phyloP scores from a whole-genome alignment of 768 basidiomycete genomes.

The Lactarius trivialis region DNA sequence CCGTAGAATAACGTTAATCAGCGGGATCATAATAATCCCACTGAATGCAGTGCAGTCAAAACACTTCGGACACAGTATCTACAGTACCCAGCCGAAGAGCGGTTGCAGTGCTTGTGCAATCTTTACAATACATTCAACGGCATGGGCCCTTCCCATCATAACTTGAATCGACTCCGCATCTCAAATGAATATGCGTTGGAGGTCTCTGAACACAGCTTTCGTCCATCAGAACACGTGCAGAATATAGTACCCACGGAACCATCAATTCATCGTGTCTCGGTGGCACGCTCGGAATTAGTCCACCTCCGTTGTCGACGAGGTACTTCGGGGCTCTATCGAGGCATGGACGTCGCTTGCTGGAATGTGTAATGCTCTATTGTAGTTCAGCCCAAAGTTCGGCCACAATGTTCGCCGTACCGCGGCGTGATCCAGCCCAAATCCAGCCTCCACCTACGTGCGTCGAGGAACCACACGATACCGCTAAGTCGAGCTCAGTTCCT shows the following conservation, averaged over 20 bases:
- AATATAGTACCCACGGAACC: background rate
- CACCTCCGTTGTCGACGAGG: background rate
- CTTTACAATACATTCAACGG: background rate
- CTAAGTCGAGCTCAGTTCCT: too few relatives aligned
- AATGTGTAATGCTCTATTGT: background rate
- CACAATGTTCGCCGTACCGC: too few relatives aligned
- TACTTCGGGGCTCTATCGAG: background rate
- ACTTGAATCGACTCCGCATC: background rate
- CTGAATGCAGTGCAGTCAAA: too few relatives aligned
- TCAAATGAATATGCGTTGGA: background rate
- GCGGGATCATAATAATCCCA: too few relatives aligned
- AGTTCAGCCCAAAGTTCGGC: too few relatives aligned
- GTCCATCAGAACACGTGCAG: too few relatives aligned
- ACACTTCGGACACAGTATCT: too few relatives aligned
- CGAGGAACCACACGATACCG: too few relatives aligned
- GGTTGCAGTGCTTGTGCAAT: background rate
- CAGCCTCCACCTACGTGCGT: too few relatives aligned
- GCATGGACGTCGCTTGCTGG: background rate
- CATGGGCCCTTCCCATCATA: background rate
- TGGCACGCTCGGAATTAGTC: background rate
- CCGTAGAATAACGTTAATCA: background rate
- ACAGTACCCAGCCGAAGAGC: background rate
- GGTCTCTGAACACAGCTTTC: background rate
- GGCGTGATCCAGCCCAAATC: too few relatives aligned
- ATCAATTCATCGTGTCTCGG: background rate